A percentile compares a stretch with the other conserved stretches of the same genome.
These are phyloP conservation scores for Beauveria varroae DNA, from an alignment of 2,329 filamentous ascomycete genomes.

Conservation along the genomic window DNA sequence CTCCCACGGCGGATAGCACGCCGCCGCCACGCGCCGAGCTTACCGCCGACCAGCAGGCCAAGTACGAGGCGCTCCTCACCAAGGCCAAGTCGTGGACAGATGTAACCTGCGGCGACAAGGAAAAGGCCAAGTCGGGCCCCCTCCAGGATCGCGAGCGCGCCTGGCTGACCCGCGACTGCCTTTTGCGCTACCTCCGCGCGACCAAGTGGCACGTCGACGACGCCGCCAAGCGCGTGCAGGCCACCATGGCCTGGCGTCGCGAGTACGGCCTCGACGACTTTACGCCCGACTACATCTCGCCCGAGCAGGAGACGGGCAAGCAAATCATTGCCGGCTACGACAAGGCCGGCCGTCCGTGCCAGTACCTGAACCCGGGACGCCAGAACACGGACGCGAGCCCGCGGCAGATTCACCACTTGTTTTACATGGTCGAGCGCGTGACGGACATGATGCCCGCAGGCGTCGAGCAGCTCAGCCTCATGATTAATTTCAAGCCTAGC, in stretches of 20 bases:
- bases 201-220: conserved; percentile 81
- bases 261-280: conserved; percentile 79
- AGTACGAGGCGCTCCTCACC: conserved; percentile 71
- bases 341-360: conserved; percentile 74
- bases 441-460: conserved; percentile 81
- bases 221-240: conserved; percentile 69
- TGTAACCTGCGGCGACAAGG: conserved; percentile 45
- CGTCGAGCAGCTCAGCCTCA: conserved; percentile 76
- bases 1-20: conserved; percentile 49
- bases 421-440: conserved; percentile 89
- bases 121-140: conserved; percentile 51
- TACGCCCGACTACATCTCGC: conserved; percentile 79
- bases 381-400: conserved; percentile 89
- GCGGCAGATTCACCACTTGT: conserved; percentile 84
- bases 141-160: conserved; percentile 74
- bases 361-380: conserved; percentile 80
- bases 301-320: conserved; percentile 95
- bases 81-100: conserved; percentile 64
- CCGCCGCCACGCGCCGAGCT: conserved; percentile 52
- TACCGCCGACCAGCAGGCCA: conserved; percentile 68
- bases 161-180: conserved; percentile 87
- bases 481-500: conserved; percentile 86
- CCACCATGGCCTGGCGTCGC: conserved; percentile 79
- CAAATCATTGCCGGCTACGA: conserved; percentile 87
- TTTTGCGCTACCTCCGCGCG: conserved; percentile 86